Conservation (phyloP, 225 moss, liverwort and hornwort species). For the Climacium dendroides region DNA sequence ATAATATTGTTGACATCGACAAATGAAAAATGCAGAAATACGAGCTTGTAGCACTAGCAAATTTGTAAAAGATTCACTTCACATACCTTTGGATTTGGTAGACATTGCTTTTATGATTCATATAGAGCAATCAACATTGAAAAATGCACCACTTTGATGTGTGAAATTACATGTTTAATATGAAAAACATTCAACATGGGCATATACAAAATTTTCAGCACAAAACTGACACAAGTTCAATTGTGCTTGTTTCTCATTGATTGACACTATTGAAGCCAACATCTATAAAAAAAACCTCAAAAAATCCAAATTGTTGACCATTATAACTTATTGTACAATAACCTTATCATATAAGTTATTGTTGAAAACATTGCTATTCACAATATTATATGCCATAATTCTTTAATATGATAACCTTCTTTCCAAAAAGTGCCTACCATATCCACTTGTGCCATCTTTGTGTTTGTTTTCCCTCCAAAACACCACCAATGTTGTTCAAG, state of each 20-base stretch:
- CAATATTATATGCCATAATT: too few relatives aligned
- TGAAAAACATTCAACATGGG: rapidly evolving
- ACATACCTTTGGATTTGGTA: background rate
- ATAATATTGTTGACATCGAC: background rate
- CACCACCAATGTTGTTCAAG: background rate
- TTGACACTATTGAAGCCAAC: too few relatives aligned
- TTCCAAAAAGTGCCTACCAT: rapidly evolving
- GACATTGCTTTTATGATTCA: background rate
- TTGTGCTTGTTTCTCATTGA: rapidly evolving
- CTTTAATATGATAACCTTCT: rapidly evolving
- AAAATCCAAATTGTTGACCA: background rate
- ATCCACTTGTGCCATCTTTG: background rate
- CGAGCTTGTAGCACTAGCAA: background rate
- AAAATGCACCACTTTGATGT: too few relatives aligned
- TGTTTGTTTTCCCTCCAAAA: rapidly evolving
- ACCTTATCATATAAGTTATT: too few relatives aligned
- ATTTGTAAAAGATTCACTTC: background rate
- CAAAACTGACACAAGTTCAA: too few relatives aligned
- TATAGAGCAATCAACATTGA: too few relatives aligned
- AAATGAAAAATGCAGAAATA: background rate
- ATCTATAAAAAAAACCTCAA: rapidly evolving
- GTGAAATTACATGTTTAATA: too few relatives aligned
- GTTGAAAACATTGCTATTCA: rapidly evolving
- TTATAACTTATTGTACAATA: rapidly evolving
- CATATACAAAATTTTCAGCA: rapidly evolving